Conservation (phyloP, 2,329 filamentous ascomycete genomes). For the Xylariaceae sp. region DNA sequence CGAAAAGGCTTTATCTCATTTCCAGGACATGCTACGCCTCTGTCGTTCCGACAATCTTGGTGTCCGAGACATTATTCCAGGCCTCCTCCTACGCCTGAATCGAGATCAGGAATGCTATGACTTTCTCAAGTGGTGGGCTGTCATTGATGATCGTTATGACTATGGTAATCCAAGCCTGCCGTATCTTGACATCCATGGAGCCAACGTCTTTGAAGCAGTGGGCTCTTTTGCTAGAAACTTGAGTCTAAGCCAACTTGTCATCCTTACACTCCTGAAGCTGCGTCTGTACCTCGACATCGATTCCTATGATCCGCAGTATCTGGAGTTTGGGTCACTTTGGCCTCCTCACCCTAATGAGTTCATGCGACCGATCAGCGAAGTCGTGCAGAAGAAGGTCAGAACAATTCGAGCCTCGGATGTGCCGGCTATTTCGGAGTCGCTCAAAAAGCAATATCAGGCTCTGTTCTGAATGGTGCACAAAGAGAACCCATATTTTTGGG, state of each 20-base stretch:
- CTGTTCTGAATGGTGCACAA: conserved; percentile 13
- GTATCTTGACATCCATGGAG: conserved; percentile 18
- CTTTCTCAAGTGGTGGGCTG: conserved; percentile 45
- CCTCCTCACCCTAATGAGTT: conserved; percentile 7
- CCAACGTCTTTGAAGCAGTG: conserved; percentile 17
- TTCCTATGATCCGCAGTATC: conserved; percentile 4
- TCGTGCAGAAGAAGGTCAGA: conserved; percentile 9
- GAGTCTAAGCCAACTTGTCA: conserved; percentile 15
- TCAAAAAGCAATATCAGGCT: conserved; percentile 12
- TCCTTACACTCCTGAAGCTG: conserved; percentile 17
- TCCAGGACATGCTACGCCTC: conserved; percentile 20
- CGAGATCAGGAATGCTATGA: conserved; percentile 39
- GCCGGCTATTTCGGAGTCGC: conserved; percentile 3
- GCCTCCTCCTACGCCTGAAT: conserved; percentile 29
- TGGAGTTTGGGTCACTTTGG: conserved; percentile 4
- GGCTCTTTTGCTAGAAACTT: conserved; percentile 7
- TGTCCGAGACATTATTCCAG: conserved; percentile 20
- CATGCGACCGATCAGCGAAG: conserved; percentile 14
- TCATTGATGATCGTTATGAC: conserved; percentile 13
- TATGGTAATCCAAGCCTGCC: conserved; percentile 13
- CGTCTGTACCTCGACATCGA: conserved; percentile 15
- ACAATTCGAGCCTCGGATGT: conserved; percentile 6
- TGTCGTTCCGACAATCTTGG: conserved; percentile 21
- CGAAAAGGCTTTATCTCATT: conserved; percentile 16
- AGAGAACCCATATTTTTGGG: conserved; percentile 13